phyloP scores from a whole-genome alignment of 148 eudicot genomes.

The Camellia lanceoleosa region DNA sequence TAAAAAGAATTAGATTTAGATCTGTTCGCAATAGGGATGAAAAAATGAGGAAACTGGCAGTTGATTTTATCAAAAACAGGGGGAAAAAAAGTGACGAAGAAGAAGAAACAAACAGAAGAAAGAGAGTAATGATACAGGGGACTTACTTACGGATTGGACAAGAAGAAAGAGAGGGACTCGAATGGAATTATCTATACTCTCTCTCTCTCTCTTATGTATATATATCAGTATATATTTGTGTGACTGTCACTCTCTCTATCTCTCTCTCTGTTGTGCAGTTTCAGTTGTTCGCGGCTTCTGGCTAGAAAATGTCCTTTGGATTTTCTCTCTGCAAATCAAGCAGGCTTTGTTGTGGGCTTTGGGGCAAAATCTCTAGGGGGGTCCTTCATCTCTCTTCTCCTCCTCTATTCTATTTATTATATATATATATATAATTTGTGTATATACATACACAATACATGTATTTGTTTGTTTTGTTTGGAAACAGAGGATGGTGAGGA shows the following conservation, averaged over 20 bases:
- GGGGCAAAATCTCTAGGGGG: conserved; percentile 14
- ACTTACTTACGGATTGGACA: conserved; percentile 57
- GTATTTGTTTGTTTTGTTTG: too few relatives aligned
- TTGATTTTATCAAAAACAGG: background rate
- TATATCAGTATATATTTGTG: conserved; percentile 5
- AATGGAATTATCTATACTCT: conserved; percentile 15
- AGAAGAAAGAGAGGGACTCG: conserved; percentile 24
- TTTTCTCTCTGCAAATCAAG: conserved; percentile 26
- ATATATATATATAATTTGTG: too few relatives aligned
- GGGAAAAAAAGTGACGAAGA: background rate
- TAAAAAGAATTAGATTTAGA: conserved; percentile 18
- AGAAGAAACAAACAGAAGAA: conserved; percentile 15
- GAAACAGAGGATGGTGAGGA: too few relatives aligned
- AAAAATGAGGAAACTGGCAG: background rate
- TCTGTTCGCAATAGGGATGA: conserved; percentile 22
- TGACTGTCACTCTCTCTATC: conserved; percentile 9
- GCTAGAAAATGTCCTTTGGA: conserved; percentile 28
- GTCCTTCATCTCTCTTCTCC: conserved; percentile 3
- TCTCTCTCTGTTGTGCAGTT: conserved; percentile 6
- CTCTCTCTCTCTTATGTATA: background rate
- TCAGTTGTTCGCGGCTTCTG: conserved; percentile 18
- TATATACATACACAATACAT: too few relatives aligned
- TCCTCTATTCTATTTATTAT: too few relatives aligned
- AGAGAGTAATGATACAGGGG: conserved; percentile 15
- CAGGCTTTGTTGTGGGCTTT: conserved; percentile 12